These are phyloP conservation scores for Passiflora organensis DNA, from an alignment of 345 rosid genomes.

Conservation along the genomic window DNA sequence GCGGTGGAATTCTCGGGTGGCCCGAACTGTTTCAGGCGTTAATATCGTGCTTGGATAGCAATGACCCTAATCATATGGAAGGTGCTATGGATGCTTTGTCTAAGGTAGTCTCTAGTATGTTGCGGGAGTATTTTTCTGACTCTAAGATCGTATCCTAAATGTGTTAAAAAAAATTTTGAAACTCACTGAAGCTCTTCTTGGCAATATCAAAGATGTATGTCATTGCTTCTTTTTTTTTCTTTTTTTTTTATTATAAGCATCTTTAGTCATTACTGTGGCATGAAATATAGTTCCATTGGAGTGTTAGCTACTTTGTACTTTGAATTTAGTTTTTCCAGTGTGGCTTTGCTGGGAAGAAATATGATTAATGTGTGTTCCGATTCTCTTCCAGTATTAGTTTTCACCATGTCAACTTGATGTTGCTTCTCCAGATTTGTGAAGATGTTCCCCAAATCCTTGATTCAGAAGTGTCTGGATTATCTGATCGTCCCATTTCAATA, in stretches of 20 bases:
- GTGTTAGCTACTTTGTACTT: no score
- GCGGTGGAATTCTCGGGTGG: conserved; percentile 73
- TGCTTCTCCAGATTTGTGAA: conserved; percentile 80
- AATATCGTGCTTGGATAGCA: conserved; percentile 74
- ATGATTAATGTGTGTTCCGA: neutral
- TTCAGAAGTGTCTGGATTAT: conserved; percentile 79
- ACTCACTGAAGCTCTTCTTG: no score
- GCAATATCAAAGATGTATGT: no score
- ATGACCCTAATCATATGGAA: conserved; percentile 85
- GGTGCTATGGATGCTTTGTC: conserved; percentile 98
- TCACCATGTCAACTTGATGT: conserved; percentile 1
- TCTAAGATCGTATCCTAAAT: no score
- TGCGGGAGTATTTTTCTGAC: no score
- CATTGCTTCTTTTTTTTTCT: no score
- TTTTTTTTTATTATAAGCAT: no score
- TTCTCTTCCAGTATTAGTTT: neutral
- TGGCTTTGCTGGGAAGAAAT: neutral
- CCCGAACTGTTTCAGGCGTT: conserved; percentile 84
- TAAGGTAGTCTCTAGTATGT: conserved; percentile 46
- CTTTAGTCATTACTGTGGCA: no score
- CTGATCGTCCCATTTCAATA: conserved; percentile 80
- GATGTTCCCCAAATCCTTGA: conserved; percentile 88
- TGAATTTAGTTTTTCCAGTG: no score
- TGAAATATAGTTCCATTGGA: no score
- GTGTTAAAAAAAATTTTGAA: no score